Conservation (phyloP, 1,284 basidiomycete genomes). For the Tetrapyrgos nigripes region DNA sequence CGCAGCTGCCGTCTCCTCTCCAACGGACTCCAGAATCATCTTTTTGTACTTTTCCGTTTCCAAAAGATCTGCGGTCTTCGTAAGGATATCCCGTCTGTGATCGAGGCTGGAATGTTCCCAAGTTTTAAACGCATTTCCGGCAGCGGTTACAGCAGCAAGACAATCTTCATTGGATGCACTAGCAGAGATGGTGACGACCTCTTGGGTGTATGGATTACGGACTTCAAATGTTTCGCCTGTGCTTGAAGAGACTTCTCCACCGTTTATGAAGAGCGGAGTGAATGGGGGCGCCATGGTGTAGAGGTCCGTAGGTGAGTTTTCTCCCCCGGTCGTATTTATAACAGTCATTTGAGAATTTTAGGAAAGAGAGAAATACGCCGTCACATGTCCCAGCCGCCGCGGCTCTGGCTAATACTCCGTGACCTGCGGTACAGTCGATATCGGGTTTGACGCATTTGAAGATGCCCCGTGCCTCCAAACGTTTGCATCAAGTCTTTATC, state of each 20-base stretch:
- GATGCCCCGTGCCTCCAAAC: too few relatives aligned
- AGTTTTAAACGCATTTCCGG: conserved; percentile 51
- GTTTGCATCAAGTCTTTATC: too few relatives aligned
- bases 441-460: too few relatives aligned
- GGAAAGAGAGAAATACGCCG: too few relatives aligned
- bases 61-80: conserved; percentile 52
- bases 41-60: conserved; percentile 46
- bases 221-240: conserved; percentile 51
- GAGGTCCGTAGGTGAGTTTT: background rate
- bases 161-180: conserved; percentile 55
- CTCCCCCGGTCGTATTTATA: too few relatives aligned
- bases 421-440: too few relatives aligned
- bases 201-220: conserved; percentile 46
- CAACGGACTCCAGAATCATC: conserved; percentile 37
- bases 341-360: too few relatives aligned
- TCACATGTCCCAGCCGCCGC: too few relatives aligned
- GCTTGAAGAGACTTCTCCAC: conserved; percentile 42
- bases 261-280: conserved; percentile 48
- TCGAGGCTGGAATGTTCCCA: conserved; percentile 51
- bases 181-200: conserved; percentile 49
- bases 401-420: too few relatives aligned
- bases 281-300: conserved; percentile 23
- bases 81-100: conserved; percentile 50
- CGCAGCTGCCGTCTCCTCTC: conserved; percentile 48
- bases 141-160: conserved; percentile 52